Conservation (phyloP, 257 asterid genomes). For the Fraxinus anomala region DNA sequence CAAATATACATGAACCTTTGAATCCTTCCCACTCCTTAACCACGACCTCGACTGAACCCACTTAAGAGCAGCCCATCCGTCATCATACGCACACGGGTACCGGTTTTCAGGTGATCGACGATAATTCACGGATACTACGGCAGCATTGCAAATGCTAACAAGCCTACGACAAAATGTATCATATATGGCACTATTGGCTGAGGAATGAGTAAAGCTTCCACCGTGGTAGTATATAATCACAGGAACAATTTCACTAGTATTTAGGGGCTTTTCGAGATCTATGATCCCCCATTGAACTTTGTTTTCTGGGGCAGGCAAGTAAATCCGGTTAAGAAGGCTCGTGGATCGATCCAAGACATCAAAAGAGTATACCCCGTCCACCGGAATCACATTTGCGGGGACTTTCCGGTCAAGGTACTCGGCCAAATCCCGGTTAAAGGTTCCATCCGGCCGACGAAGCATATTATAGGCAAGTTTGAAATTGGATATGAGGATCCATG, state of each 20-base stretch:
- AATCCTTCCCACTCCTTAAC: conserved; percentile 23
- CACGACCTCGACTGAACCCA: conserved; percentile 20
- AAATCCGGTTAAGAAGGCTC: conserved; percentile 21
- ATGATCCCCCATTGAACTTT: conserved; percentile 7
- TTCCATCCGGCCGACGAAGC: conserved; percentile 24
- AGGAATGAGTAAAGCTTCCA: conserved; percentile 25
- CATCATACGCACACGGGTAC: conserved; percentile 21
- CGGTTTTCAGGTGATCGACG: conserved; percentile 14
- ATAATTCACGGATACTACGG: conserved; percentile 19
- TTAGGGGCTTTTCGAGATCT: conserved; percentile 21
- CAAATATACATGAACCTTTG: conserved; percentile 15
- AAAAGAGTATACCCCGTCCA: conserved; percentile 23
- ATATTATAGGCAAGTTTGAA: conserved; percentile 21
- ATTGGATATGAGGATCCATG: conserved; percentile 29
- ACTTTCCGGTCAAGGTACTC: conserved; percentile 27
- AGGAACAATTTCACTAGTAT: conserved; percentile 2
- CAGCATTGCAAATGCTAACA: conserved; percentile 18
- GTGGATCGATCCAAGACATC: conserved; percentile 22
- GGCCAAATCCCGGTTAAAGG: conserved; percentile 19
- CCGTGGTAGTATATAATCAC: conserved; percentile 23
- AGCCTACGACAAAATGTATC: conserved; percentile 18
- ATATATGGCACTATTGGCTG: conserved; percentile 25
- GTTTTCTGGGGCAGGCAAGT: conserved; percentile 15
- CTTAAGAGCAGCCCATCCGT: conserved; percentile 22
- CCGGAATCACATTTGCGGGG: conserved; percentile 8